Evolutionary conservation across 768 basidiomycete species (phyloP), one percentile per base, ranked within the genome.

Genomic region (Lentinus tigrinus): DNA sequence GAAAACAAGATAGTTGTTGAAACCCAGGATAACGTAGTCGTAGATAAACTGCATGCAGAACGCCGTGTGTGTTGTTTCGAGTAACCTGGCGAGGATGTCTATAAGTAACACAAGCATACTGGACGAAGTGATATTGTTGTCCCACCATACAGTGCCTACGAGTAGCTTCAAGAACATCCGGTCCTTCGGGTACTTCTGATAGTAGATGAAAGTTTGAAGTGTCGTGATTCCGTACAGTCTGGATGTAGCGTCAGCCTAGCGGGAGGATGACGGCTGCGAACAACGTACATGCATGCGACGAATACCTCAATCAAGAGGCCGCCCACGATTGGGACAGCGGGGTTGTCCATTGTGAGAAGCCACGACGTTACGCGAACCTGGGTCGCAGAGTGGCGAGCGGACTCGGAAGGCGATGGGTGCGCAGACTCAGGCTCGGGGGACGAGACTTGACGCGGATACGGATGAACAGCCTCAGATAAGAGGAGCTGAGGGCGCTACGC

Each of bases 221-320:
- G 60, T 54, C 38, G 60, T 61, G 47, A 61, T 61, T 17, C 60
- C 60, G 17, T 61, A 61, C 23, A 61, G 27, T 6, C 60, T 61
- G 16, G 2, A 17, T 4, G 17, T 14, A 13, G 26, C 27, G 2
- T 31, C 2, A 14, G 24, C 17, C 17, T 16, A 16, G n/a, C 4
- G 28, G 3, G 17, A 1, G 6, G 17, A n/a, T 10, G 27, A 21
- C 16, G 28, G 17, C 17, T 14, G 31, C 21, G 19, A 13, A 34
- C 4, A 3, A 57, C 60, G 19, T n/a, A 57, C 60, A 61, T 56
- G 52, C 56, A 61, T 10, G 60, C 60, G 48, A 61, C 40, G 47
- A 52, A 61, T 3, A 57, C n/a, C 52, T 56, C 60, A 42, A 61
- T 50, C 54, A 61, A 37, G 31, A 61, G 50, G 8, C 60, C 60